Conservation (phyloP, 2,329 filamentous ascomycete species). For the Fusarium oligoseptatum region DNA sequence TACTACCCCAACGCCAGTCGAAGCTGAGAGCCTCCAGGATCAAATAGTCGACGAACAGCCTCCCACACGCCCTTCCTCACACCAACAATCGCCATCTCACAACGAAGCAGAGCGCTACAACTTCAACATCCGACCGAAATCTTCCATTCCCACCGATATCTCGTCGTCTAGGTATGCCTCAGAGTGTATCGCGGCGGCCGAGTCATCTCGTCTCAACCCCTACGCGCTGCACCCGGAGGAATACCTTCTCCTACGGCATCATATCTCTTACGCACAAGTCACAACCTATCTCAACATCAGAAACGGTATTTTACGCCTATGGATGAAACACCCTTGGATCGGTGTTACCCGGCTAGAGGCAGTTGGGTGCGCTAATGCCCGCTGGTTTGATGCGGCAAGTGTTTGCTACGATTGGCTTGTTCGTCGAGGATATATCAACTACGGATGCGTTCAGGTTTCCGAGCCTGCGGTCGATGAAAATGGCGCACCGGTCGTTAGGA, state of each 20-base stretch:
- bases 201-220: slow-evolving; percentile 89
- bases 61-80: slow-evolving; percentile 23
- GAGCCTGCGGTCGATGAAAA: slow-evolving; percentile 58
- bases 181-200: slow-evolving; percentile 90
- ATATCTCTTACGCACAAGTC: slow-evolving; percentile 89
- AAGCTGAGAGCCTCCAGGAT: slow-evolving; percentile 51
- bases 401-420: slow-evolving; percentile 94
- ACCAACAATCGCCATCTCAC: slow-evolving; percentile 45
- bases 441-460: slow-evolving; percentile 82
- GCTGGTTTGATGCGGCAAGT: slow-evolving; percentile 90
- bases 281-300: slow-evolving; percentile 96
- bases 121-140: slow-evolving; percentile 78
- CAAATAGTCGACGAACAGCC: slow-evolving; percentile 37
- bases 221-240: slow-evolving; percentile 90
- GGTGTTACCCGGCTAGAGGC: slow-evolving; percentile 87
- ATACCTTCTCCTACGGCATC: slow-evolving; percentile 81
- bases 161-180: slow-evolving; percentile 84
- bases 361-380: slow-evolving; percentile 86
- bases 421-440: slow-evolving; percentile 95
- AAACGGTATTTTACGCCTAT: slow-evolving; percentile 92
- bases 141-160: slow-evolving; percentile 85
- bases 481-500: slow-evolving; percentile 54
- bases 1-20: slow-evolving; percentile 72
- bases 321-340: slow-evolving; percentile 87
- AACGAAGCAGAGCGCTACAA: slow-evolving; percentile 53